Evolutionary conservation across 2,329 filamentous ascomycete species (phyloP).

Genomic region (Pseudovirgaria hyperparasitica): DNA sequence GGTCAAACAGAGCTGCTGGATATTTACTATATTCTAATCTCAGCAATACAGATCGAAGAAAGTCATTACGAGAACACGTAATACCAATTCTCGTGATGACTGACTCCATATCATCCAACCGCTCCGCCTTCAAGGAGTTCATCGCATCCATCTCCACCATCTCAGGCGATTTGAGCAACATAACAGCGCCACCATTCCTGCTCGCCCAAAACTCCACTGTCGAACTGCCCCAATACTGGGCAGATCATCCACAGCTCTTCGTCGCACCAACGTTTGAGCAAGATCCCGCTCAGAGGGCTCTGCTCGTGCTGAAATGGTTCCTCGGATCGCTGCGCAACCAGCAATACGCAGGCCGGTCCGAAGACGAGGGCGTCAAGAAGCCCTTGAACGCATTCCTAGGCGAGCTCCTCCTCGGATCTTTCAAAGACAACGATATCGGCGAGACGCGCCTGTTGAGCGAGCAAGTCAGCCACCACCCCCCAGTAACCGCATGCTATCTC

Average conservation of each 20-base stretch:
- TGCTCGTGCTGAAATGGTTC: constrained; percentile 38
- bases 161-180: constrained; percentile 32
- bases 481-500: constrained; percentile 33
- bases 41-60: no score
- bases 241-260: constrained; percentile 33
- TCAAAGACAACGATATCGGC: constrained; percentile 19
- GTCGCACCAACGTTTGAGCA: constrained; percentile 29
- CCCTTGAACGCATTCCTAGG: constrained; percentile 39
- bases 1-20: no score
- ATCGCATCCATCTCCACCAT: constrained; percentile 30
- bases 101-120: constrained; percentile 14
- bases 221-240: constrained; percentile 34
- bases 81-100: constrained; percentile 9
- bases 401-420: constrained; percentile 31
- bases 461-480: constrained; percentile 35
- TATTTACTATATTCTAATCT: no score
- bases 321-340: constrained; percentile 34
- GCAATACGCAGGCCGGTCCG: constrained; percentile 32
- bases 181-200: constrained; percentile 34
- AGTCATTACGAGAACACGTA: no score
- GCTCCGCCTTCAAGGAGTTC: constrained; percentile 20
- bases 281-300: constrained; percentile 26
- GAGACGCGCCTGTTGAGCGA: constrained; percentile 30
- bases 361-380: constrained; percentile 34
- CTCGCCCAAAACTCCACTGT: constrained; percentile 32